Evolutionary conservation across 495 filamentous ascomycete species (phyloP).

Genomic region (Corynascus novoguineensis): DNA sequence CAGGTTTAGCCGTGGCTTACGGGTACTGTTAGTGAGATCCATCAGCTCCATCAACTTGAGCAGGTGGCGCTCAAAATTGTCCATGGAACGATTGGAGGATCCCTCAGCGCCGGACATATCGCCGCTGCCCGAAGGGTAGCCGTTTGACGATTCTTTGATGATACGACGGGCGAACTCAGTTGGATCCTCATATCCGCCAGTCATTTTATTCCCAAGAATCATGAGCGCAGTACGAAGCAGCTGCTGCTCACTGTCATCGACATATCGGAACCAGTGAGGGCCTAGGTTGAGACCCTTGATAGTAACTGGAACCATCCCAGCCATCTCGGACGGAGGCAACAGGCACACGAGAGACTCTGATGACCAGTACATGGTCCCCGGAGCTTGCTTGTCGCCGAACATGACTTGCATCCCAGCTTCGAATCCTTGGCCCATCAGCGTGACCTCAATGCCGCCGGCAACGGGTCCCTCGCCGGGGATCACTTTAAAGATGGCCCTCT

Average conservation of each 20-base stretch:
- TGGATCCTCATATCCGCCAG: constrained; percentile 46
- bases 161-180: constrained; percentile 50
- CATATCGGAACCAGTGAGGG: constrained; percentile 63
- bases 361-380: constrained; percentile 78
- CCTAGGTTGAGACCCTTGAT: constrained; percentile 50
- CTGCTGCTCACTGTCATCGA: constrained; percentile 72
- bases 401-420: constrained; percentile 75
- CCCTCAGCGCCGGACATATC: constrained; percentile 12
- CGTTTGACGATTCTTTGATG: constrained; percentile 30
- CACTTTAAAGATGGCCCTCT: constrained; percentile 47
- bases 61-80: constrained; percentile 59
- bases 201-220: constrained; percentile 53
- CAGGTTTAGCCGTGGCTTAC: constrained; percentile 59
- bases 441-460: constrained; percentile 79
- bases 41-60: constrained; percentile 70
- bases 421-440: constrained; percentile 73
- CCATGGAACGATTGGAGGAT: constrained; percentile 9
- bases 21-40: constrained; percentile 67
- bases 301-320: constrained; percentile 69
- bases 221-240: constrained; percentile 56
- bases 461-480: constrained; percentile 78
- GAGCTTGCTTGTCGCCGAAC: constrained; percentile 74
- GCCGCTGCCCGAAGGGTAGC: constrained; percentile 19
- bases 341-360: constrained; percentile 77
- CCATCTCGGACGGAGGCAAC: constrained; percentile 63